A percentile compares a stretch with the other conserved stretches of the same genome.
Evolutionary conservation across 257 asterid species (phyloP).

Genomic region (Rehmannia glutinosa): DNA sequence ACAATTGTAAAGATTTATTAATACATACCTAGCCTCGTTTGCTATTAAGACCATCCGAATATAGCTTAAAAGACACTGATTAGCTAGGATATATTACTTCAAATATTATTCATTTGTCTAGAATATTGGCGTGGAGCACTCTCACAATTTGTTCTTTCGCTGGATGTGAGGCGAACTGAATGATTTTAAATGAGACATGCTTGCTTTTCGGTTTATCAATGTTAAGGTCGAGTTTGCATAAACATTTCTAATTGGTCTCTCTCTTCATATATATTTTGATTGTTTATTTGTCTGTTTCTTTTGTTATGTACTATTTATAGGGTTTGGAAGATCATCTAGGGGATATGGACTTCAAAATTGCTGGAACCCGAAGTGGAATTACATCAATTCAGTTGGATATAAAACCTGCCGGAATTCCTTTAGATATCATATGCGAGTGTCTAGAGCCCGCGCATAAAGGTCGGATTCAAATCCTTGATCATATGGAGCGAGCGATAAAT

Average conservation of each 20-base stretch:
- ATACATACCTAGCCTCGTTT: not conserved
- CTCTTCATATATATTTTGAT: not conserved
- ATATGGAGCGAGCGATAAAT: conserved; percentile 80
- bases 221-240: not conserved
- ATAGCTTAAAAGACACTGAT: not conserved
- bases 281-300: not conserved
- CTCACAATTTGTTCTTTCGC: not conserved
- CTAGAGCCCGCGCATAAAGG: conserved; percentile 81
- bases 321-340: conserved; percentile 99
- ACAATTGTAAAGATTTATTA: not conserved
- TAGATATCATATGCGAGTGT: conserved; percentile 78
- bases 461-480: conserved; percentile 81
- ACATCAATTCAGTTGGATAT: conserved; percentile 97
- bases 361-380: conserved; percentile 90
- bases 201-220: not conserved
- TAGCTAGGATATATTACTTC: not conserved
- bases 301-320: conserved; percentile 31
- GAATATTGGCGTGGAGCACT: not conserved
- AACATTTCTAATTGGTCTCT: conserved; percentile 3
- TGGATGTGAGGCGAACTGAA: no score
- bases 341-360: conserved; percentile 97
- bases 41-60: not conserved
- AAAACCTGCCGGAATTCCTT: conserved; percentile 96
- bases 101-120: not conserved
- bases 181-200: not conserved